Evolutionary conservation across 148 eudicot genomes (phyloP).

Genomic region (Rhododendron kiyosumense): DNA sequence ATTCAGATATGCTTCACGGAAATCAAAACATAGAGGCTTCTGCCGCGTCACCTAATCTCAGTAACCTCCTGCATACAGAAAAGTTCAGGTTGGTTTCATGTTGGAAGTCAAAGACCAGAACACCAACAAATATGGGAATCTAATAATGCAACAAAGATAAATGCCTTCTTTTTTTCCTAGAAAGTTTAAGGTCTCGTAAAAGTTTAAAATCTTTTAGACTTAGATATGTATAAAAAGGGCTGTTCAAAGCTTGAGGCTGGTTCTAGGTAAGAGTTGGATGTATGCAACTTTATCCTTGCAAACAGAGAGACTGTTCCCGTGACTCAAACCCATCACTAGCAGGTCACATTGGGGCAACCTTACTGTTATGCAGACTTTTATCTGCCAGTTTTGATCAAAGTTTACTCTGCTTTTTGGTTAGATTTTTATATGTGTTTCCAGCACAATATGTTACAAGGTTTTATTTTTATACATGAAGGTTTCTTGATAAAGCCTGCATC

Average conservation of each 20-base stretch:
- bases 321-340: neutral
- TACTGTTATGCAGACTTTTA: neutral
- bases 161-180: neutral
- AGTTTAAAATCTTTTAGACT: neutral
- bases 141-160: neutral
- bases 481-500: conserved; percentile 87
- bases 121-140: neutral
- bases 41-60: neutral
- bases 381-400: neutral
- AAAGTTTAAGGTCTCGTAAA: neutral
- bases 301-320: neutral
- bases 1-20: conserved; percentile 61
- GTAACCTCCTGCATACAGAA: conserved; percentile 46
- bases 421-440: neutral
- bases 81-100: conserved; percentile 51
- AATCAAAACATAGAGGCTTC: conserved; percentile 26
- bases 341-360: neutral
- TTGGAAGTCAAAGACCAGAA: neutral
- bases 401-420: neutral
- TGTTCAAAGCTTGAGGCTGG: neutral
- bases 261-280: neutral
- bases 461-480: conserved; percentile 28
- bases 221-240: neutral
- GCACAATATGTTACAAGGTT: neutral
- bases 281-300: neutral